Evolutionary conservation across 768 basidiomycete species (phyloP).

Genomic region (Sporobolomyces phaffii): DNA sequence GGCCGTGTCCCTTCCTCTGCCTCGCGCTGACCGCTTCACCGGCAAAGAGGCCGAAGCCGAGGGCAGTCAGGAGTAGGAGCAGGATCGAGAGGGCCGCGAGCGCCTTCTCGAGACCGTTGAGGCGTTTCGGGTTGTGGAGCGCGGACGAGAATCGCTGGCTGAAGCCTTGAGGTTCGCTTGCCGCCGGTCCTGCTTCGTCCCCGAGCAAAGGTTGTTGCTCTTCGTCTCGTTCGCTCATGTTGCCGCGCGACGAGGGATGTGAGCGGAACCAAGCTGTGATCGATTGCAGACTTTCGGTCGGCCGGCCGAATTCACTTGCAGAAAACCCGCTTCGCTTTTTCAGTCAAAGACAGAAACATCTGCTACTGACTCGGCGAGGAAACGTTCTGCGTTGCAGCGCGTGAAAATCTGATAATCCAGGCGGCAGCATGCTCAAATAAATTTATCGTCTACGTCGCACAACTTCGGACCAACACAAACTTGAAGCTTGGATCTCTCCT

Average conservation of each 20-base stretch:
- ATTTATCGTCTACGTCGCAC: too few species aligned
- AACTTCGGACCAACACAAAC: too few species aligned
- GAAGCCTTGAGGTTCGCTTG: neutral
- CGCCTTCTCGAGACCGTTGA: constrained; percentile 76
- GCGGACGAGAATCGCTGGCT: constrained; percentile 1
- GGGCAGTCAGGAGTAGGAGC: constrained; percentile 70
- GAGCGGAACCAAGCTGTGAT: neutral
- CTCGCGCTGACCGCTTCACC: constrained; percentile 49
- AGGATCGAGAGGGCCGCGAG: constrained; percentile 68
- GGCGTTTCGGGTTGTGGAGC: constrained; percentile 53
- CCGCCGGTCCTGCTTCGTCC: neutral
- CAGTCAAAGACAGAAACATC: neutral
- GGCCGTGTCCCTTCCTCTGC: constrained; percentile 59
- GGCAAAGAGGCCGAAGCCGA: constrained; percentile 90
- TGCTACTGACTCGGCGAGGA: too few species aligned
- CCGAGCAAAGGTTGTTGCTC: neutral
- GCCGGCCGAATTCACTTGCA: too few species aligned
- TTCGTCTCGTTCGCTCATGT: neutral
- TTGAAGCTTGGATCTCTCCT: too few species aligned
- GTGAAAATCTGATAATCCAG: too few species aligned
- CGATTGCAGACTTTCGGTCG: too few species aligned
- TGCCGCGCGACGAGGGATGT: neutral
- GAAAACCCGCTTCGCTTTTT: too few species aligned
- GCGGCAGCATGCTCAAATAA: too few species aligned
- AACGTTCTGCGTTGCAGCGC: too few species aligned